phyloP scores from a whole-genome alignment of 352 stramenopile species.

The Pythium inflatum region DNA sequence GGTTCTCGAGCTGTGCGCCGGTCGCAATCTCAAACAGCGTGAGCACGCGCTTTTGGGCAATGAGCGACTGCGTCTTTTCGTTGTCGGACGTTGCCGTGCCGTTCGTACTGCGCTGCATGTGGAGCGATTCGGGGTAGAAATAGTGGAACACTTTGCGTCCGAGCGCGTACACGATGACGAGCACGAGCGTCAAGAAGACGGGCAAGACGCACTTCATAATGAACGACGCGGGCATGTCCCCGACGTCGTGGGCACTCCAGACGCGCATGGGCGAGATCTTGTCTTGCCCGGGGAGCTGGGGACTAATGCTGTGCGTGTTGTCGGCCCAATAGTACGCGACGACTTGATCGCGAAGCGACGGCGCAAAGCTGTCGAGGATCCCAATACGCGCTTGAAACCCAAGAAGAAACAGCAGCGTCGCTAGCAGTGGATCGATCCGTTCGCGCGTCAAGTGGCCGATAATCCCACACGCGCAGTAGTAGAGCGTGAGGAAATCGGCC shows the following conservation, averaged over 20 bases:
- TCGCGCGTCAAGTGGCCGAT: conserved; percentile 24
- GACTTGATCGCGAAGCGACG: background rate
- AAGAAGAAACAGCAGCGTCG: conserved; percentile 18
- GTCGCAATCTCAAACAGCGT: conserved; percentile 33
- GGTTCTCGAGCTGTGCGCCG: conserved; percentile 31
- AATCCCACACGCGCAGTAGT: conserved; percentile 25
- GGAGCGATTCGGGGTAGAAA: conserved; percentile 1
- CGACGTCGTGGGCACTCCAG: conserved; percentile 26
- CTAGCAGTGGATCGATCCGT: conserved; percentile 34
- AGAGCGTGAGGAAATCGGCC: conserved; percentile 42
- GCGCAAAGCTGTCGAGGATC: no score
- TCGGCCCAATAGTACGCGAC: conserved; percentile 12
- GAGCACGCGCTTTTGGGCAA: conserved; percentile 26
- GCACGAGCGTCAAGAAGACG: conserved; percentile 15
- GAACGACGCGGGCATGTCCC: background rate
- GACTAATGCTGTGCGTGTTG: conserved; percentile 20
- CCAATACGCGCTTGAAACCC: conserved; percentile 22
- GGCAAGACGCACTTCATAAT: conserved; percentile 20
- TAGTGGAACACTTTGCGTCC: conserved; percentile 31
- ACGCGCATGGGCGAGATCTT: conserved; percentile 38
- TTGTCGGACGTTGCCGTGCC: background rate
- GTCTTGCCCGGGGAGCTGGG: conserved; percentile 17
- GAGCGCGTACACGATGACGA: conserved; percentile 29
- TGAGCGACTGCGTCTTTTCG: conserved; percentile 17
- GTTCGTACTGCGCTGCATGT: background rate